phyloP scores from a whole-genome alignment of 75 land plant species.

The Sequoia sempervirens region DNA sequence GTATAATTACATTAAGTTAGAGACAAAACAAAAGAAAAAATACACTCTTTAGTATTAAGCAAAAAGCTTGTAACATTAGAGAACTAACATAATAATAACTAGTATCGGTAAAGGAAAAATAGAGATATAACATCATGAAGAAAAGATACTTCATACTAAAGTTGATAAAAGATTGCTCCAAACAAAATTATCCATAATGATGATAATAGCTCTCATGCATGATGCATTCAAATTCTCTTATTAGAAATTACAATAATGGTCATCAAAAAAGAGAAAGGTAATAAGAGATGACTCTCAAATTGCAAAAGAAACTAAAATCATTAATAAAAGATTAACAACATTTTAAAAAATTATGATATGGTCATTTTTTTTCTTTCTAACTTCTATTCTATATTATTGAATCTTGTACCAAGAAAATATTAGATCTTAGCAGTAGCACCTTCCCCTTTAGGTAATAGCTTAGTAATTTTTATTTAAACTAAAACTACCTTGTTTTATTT shows the following conservation, averaged over 20 bases:
- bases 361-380: too few relatives aligned
- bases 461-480: too few relatives aligned
- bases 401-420: too few relatives aligned
- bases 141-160: background rate
- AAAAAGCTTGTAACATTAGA: background rate
- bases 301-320: too few relatives aligned
- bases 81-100: background rate
- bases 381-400: too few relatives aligned
- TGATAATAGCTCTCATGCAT: background rate
- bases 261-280: background rate
- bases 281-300: background rate
- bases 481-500: too few relatives aligned
- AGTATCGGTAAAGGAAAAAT: background rate
- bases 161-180: background rate
- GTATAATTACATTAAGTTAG: background rate
- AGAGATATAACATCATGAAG: background rate
- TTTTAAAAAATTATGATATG: too few relatives aligned
- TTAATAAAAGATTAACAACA: too few relatives aligned
- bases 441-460: too few relatives aligned
- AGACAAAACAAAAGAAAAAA: conserved; percentile 4
- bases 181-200: background rate
- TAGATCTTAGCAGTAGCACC: too few relatives aligned
- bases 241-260: background rate
- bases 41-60: background rate
- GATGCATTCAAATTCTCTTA: background rate